These are phyloP conservation scores for Thymus quinquecostatus DNA, from an alignment of 257 asterid species.

Conservation along the genomic window DNA sequence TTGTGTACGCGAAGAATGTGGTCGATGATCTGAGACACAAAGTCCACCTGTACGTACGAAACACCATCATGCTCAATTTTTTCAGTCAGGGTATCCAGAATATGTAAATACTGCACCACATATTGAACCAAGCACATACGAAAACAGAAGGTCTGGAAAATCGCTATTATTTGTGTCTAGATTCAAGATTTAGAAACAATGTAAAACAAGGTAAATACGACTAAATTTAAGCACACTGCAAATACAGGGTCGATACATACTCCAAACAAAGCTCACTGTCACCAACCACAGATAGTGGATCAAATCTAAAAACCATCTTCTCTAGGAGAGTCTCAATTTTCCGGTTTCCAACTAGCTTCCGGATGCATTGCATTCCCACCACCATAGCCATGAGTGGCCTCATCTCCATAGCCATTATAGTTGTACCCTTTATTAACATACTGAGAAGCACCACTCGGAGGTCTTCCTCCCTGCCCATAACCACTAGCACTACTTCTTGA, in stretches of 20 bases:
- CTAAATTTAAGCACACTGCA: conserved; percentile 25
- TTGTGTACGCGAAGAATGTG: not conserved
- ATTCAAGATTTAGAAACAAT: conserved; percentile 20
- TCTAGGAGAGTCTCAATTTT: conserved; percentile 22
- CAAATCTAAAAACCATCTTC: conserved; percentile 5
- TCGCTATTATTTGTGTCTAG: conserved; percentile 28
- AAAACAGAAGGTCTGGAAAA: conserved; percentile 27
- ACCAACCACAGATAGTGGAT: conserved; percentile 20
- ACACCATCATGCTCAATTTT: not conserved
- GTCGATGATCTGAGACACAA: not conserved
- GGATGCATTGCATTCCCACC: conserved; percentile 30
- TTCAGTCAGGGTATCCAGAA: not conserved
- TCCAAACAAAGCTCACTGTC: conserved; percentile 17
- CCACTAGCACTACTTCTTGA: conserved; percentile 29
- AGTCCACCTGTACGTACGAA: not conserved
- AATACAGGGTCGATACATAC: conserved; percentile 29
- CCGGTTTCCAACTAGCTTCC: conserved; percentile 35
- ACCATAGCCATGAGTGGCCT: conserved; percentile 13
- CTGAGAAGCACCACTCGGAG: conserved; percentile 27
- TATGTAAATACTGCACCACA: not conserved
- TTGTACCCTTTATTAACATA: conserved; percentile 31
- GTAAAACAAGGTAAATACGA: conserved; percentile 17
- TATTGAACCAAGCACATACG: not conserved
- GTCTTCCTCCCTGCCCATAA: conserved; percentile 26
- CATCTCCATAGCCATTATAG: conserved; percentile 29